Conservation (phyloP, 805 yeast species). For the Brettanomyces custersianus region DNA sequence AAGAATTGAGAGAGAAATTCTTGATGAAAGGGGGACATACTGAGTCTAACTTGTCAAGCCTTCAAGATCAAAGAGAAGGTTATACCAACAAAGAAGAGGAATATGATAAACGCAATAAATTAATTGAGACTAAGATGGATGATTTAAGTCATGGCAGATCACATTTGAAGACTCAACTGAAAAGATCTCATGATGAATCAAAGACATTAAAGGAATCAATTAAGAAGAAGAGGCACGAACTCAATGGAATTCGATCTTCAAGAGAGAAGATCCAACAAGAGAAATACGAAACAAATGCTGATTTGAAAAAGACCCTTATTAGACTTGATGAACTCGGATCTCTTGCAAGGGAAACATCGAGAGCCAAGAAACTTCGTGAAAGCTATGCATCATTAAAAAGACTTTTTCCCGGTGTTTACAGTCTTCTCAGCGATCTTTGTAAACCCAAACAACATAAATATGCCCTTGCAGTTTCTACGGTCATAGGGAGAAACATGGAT, state of each 20-base stretch:
- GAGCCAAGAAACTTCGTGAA: constrained; percentile 64
- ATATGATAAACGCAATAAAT: constrained; percentile 27
- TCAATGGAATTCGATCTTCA: constrained; percentile 23
- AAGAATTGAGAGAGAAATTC: constrained; percentile 45
- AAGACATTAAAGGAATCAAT: too few species aligned
- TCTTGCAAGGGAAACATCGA: constrained; percentile 62
- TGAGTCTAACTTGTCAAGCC: constrained; percentile 41
- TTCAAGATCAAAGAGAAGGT: constrained; percentile 23
- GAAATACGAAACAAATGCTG: constrained; percentile 55
- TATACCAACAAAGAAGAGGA: constrained; percentile 28
- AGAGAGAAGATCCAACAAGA: constrained; percentile 31
- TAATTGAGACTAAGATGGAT: constrained; percentile 23
- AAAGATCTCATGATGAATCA: constrained; percentile 19
- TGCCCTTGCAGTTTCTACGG: constrained; percentile 65
- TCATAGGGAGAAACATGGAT: constrained; percentile 72
- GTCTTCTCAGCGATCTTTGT: constrained; percentile 71
- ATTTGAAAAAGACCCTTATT: constrained; percentile 49
- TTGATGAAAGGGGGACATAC: constrained; percentile 46
- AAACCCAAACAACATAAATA: constrained; percentile 67
- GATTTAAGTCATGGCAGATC: constrained; percentile 23
- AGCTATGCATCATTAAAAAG: constrained; percentile 62
- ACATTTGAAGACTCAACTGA: constrained; percentile 16
- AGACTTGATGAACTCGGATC: constrained; percentile 69
- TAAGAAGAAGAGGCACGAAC: constrained; percentile 16
- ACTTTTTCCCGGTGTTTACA: constrained; percentile 78